phyloP scores from a whole-genome alignment of 129 eudicot genomes.

The Kitagawia praeruptora region DNA sequence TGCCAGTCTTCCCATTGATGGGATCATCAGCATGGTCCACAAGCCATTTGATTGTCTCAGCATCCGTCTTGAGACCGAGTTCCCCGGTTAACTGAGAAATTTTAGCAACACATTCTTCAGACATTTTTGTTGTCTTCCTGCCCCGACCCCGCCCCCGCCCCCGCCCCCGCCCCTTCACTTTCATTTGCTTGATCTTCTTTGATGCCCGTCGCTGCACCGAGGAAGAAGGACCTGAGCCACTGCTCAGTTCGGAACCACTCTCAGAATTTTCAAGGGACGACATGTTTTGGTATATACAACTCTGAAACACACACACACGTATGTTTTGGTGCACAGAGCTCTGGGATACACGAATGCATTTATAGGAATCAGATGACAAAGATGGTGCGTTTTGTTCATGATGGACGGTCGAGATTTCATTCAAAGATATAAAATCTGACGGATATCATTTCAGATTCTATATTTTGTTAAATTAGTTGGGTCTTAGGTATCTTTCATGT shows the following conservation, averaged over 20 bases:
- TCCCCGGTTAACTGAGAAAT: conserved; percentile 16
- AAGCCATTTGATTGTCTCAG: conserved; percentile 26
- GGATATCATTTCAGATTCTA: too few relatives aligned
- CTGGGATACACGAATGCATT: too few relatives aligned
- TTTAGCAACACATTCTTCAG: conserved; percentile 10
- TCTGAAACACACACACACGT: too few relatives aligned
- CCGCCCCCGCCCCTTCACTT: conserved; percentile 26
- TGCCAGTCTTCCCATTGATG: too few relatives aligned
- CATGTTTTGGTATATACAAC: too few relatives aligned
- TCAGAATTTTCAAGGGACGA: not conserved
- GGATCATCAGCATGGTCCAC: conserved; percentile 12
- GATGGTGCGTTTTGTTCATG: too few relatives aligned
- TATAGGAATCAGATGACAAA: too few relatives aligned
- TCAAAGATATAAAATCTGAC: too few relatives aligned
- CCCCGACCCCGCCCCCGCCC: conserved; percentile 23
- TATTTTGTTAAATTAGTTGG: too few relatives aligned
- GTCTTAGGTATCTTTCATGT: too few relatives aligned
- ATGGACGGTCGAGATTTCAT: too few relatives aligned
- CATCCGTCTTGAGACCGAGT: conserved; percentile 14
- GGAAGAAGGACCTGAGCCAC: not conserved
- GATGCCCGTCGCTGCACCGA: not conserved
- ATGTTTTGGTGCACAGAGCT: too few relatives aligned
- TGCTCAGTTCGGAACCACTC: conserved; percentile 3
- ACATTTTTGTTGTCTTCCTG: conserved; percentile 5
- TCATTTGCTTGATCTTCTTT: conserved; percentile 5